phyloP scores from a whole-genome alignment of 2,329 filamentous ascomycete species.

The Setomelanomma holmii region DNA sequence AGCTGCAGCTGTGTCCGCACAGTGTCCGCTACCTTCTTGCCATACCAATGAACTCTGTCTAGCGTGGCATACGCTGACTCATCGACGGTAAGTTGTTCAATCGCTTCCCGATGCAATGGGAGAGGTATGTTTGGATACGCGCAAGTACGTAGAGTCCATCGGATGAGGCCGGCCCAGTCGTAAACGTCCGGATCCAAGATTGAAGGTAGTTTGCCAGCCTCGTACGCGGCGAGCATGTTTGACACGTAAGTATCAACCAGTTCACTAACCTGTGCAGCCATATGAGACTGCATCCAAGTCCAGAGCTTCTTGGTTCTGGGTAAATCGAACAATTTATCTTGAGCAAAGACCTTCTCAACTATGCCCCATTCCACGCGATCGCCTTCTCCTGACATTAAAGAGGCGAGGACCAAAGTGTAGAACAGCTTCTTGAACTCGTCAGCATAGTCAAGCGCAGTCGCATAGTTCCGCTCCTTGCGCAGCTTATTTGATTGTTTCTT shows the following conservation, averaged over 20 bases:
- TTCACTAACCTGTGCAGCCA: constrained; percentile 58
- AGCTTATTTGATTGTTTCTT: constrained; percentile 13
- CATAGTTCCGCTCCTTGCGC: constrained; percentile 23
- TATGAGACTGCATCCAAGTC: constrained; percentile 44
- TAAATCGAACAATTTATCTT: constrained; percentile 44
- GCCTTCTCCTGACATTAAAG: constrained; percentile 45
- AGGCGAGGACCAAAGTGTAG: constrained; percentile 39
- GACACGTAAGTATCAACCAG: constrained; percentile 70
- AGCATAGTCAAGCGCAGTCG: constrained; percentile 23
- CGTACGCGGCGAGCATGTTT: constrained; percentile 71
- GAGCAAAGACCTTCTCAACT: constrained; percentile 48
- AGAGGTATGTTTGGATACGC: constrained; percentile 35
- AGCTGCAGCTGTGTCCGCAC: constrained; percentile 33
- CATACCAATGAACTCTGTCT: constrained; percentile 35
- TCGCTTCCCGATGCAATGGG: constrained; percentile 24
- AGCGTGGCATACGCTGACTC: constrained; percentile 37
- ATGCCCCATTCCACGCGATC: constrained; percentile 52
- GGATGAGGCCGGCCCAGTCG: constrained; percentile 71
- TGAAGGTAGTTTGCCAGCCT: constrained; percentile 64
- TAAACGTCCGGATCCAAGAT: constrained; percentile 69
- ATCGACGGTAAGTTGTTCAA: constrained; percentile 32
- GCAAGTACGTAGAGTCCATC: constrained; percentile 67
- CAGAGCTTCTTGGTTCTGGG: constrained; percentile 47
- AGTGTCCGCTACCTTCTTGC: constrained; percentile 29
- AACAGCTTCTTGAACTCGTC: constrained; percentile 41